Evolutionary conservation across 139 green algal species (phyloP).

Genomic region (Tetradesmus lagerheimii): DNA sequence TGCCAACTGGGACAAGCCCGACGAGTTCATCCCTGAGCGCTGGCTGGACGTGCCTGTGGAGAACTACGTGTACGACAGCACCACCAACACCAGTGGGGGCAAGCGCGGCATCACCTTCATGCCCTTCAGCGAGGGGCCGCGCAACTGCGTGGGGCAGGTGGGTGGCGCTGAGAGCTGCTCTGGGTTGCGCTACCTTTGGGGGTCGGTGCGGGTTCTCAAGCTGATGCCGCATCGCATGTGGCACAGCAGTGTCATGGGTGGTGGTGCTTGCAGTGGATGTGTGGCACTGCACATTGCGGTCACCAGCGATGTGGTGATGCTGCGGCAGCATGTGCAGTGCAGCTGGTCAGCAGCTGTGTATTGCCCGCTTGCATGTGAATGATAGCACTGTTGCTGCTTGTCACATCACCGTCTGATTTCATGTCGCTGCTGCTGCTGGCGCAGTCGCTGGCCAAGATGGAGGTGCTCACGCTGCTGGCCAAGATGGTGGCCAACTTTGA

Average conservation of each 20-base stretch:
- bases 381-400: too few species aligned
- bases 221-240: too few species aligned
- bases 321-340: too few species aligned
- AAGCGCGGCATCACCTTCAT: constrained; percentile 61
- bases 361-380: too few species aligned
- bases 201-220: too few species aligned
- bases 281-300: too few species aligned
- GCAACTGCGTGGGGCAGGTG: constrained; percentile 77
- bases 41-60: constrained; percentile 67
- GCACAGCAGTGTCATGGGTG: too few species aligned
- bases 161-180: background rate
- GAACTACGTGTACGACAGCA: constrained; percentile 58
- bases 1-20: constrained; percentile 55
- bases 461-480: constrained; percentile 61
- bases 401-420: too few species aligned
- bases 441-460: constrained; percentile 68
- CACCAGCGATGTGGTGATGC: too few species aligned
- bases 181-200: background rate
- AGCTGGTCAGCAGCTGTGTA: too few species aligned
- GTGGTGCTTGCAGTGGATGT: too few species aligned
- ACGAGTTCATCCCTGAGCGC: constrained; percentile 65
- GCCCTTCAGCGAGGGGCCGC: constrained; percentile 66
- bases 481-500: constrained; percentile 61
- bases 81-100: background rate
- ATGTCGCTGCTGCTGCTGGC: background rate